phyloP scores from a whole-genome alignment of 306 rosid genomes.

The Prinsepia uniflora region DNA sequence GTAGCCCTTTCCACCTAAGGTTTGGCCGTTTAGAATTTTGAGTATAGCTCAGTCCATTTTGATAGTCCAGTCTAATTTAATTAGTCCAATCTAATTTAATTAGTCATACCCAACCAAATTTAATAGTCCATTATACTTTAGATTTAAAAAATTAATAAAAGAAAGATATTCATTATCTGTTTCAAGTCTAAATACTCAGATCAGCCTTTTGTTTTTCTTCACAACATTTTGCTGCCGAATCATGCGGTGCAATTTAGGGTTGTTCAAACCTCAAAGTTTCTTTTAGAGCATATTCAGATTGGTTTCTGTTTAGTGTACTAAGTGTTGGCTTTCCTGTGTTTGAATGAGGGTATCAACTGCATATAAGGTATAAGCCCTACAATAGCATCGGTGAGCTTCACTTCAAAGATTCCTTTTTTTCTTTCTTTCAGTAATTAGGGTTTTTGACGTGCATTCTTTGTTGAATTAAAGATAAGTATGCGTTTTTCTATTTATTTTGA shows the following conservation, averaged over 20 bases:
- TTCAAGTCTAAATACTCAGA: no score
- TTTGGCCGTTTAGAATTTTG: no score
- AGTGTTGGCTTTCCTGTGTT: neutral
- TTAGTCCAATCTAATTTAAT: no score
- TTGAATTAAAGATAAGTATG: slow-evolving; percentile 27
- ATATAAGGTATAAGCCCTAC: slow-evolving; percentile 88
- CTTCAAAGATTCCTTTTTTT: slow-evolving; percentile 7
- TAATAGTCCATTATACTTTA: no score
- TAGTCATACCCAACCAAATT: no score
- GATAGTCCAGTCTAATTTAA: no score
- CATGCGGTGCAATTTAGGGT: neutral
- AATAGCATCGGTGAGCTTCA: slow-evolving; percentile 82
- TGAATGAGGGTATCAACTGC: slow-evolving; percentile 39
- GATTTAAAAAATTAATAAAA: no score
- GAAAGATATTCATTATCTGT: no score
- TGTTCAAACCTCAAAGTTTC: neutral
- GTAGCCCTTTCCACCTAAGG: no score
- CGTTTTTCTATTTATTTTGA: slow-evolving; percentile 13
- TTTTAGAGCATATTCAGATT: neutral
- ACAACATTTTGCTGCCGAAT: neutral
- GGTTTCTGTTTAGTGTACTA: neutral
- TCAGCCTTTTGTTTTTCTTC: no score
- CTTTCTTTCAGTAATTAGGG: slow-evolving; percentile 14
- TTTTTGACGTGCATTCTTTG: slow-evolving; percentile 10
- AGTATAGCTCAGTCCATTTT: no score